Percentiles rank a stretch among this genome's conserved stretches.
These are phyloP conservation scores for Naganishia antarctica DNA, from an alignment of 768 basidiomycete species.

Conservation along the genomic window DNA sequence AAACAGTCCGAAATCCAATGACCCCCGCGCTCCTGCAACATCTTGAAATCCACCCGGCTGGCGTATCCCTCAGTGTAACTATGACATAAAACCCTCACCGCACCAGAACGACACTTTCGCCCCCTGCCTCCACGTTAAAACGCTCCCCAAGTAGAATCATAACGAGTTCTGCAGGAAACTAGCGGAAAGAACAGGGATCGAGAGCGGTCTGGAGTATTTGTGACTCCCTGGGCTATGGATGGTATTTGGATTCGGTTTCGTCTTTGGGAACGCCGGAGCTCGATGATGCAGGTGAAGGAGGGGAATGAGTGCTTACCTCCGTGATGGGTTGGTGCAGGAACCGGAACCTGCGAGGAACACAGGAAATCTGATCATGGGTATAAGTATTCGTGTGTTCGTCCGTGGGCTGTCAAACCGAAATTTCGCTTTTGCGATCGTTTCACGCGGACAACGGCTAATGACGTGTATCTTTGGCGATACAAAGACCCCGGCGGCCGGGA, in stretches of 20 bases:
- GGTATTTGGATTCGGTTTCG: constrained; percentile 18
- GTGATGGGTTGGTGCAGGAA: background rate
- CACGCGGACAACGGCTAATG: too few relatives aligned
- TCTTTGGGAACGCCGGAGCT: constrained; percentile 17
- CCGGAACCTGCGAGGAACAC: background rate
- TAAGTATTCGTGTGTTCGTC: too few relatives aligned
- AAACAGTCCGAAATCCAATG: background rate
- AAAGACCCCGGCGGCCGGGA: too few relatives aligned
- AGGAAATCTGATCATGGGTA: too few relatives aligned
- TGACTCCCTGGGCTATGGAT: constrained; percentile 22
- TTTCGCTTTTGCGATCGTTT: too few relatives aligned
- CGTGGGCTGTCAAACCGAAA: too few relatives aligned
- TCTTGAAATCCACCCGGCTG: background rate
- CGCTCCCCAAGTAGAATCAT: constrained; percentile 19
- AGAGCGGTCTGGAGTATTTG: constrained; percentile 22
- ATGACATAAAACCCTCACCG: constrained; percentile 26
- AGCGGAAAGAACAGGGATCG: constrained; percentile 15
- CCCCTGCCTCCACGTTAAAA: constrained; percentile 12
- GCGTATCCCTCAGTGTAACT: constrained; percentile 28
- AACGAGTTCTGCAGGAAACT: constrained; percentile 21
- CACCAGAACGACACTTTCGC: constrained; percentile 23
- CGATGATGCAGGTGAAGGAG: background rate
- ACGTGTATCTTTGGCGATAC: too few relatives aligned
- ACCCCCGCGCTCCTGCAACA: background rate
- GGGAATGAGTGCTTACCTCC: background rate